Base-by-base conservation (phyloP, 192 early-diverging fungal species). In the Martensiomyces pterosporus region DNA sequence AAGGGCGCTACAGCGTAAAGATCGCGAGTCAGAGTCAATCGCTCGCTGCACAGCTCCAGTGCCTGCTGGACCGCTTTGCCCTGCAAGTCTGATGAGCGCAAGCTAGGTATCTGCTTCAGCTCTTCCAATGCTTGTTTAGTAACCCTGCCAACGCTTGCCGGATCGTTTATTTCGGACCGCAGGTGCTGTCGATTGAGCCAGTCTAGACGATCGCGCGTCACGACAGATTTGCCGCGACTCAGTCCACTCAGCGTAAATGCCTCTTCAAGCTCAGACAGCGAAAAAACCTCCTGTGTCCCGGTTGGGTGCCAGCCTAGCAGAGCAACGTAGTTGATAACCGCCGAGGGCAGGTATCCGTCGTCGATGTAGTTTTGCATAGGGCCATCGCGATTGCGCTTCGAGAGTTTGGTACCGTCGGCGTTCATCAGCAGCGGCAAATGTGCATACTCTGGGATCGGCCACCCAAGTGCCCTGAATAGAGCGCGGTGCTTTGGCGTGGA, bases 401-500 rank as follows among this genome's bases (percentile, higher is more conserved):
- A 93, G 9, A 94, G 77, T 57, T 97, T 94, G 9, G 82, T 64
- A 3, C 87, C 87, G 60, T 91, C 83, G 2, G 71, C 56, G 54
- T 92, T 92, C 32, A 94, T 73, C 37, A 97, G 77, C 22, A 97
- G 75, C 14, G 94, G 94, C 25, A 97, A 72, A 43, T 97, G 94
- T 1, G 79, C 86, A 68, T 89, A 97, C 42, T 76, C 44, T 9
- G 94, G 94, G 14, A 77, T 46, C 6, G 61, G 58, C 91, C 90
- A 93, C 2, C 82, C 85, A 60, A 97, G 81, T 15, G 89, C 85
- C 16, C 69, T 53, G 65, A 93, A 94, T 15, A 97, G 76, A 4
- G 90, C 57, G 2, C 90, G 51, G 71, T 97, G 94, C 55, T 93
- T 94, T 26, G 94, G 92, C 9, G 91, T 93, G 8, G 91, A 93